Evolutionary conservation across 2,329 filamentous ascomycete genomes (phyloP), one percentile per base, ranked within the genome.

Genomic region (Intubia oerlemansii): DNA sequence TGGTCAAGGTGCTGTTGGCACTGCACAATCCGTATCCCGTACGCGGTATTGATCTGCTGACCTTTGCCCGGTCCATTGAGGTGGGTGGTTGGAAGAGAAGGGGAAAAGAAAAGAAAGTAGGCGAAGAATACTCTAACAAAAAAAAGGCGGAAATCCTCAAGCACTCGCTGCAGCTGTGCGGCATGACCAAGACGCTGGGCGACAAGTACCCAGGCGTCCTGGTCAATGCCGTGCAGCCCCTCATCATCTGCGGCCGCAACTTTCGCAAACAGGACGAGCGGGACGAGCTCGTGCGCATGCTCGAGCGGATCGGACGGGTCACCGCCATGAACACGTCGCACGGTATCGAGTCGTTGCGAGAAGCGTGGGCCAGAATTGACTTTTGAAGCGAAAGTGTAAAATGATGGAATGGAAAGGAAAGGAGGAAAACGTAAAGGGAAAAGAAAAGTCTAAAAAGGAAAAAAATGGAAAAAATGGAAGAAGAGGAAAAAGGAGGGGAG

Each of bases 151-250:
- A 28, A 20, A 28, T 28, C 16, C 27, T 28, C 11, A 10, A 28
- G n/a, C 27, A 28, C 23, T 21, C 27, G 11, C 12, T 28, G 17
- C 27, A 22, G 9, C 13, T 28, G 14, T 28, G 27, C 14, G 27
- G 27, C 18, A 22, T 28, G 14, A 28, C 27, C 13, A 23, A 28
- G 13, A 28, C 27, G n/a, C 10, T 23, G 13, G 27, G 19, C 17
- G 27, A 28, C 14, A 28, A 28, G n/a, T 20, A 28, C 13, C 27
- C 19, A 14, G 27, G 27, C 10, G 19, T 20, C 12, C 17, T 28
- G 10, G 27, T 28, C 27, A 28, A 28, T 20, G 27, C 27, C 5
- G 27, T 28, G 8, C 27, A 28, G 14, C 27, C 27, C 7, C 27
- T 28, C 17, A 20, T 28, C 27, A 17, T 28, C n/a, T 28, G 27